Percentiles rank a stretch among this genome's conserved stretches.
Conservation (phyloP, 768 basidiomycete genomes). For the Piloderma croceum region DNA sequence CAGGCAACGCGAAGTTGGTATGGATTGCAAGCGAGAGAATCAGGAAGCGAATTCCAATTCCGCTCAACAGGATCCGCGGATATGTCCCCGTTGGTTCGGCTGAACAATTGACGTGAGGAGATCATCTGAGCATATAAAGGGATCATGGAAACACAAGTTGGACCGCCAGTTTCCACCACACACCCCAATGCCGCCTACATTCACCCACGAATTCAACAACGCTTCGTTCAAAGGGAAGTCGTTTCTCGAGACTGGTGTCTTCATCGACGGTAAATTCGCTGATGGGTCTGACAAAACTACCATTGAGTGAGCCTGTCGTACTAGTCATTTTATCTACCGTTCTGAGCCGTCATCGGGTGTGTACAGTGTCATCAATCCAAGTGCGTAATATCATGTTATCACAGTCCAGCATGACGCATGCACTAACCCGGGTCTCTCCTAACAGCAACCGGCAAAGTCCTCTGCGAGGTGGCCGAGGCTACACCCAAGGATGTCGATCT, state of each 20-base stretch:
- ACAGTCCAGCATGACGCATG: neutral
- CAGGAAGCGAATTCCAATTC: too few species aligned
- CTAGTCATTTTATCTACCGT: neutral
- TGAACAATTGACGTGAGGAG: too few species aligned
- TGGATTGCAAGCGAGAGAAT: too few species aligned
- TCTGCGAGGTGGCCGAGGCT: conserved; percentile 43
- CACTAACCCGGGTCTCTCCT: neutral
- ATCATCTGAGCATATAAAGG: too few species aligned
- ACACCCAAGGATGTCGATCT: conserved; percentile 55
- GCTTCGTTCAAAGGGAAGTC: conserved; percentile 21
- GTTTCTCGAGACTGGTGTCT: conserved; percentile 31
- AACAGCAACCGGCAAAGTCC: conserved; percentile 26
- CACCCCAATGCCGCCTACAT: conserved; percentile 18
- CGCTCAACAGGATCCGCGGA: too few species aligned
- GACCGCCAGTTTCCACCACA: too few species aligned
- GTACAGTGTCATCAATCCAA: conserved; percentile 14
- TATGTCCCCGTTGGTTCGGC: too few species aligned
- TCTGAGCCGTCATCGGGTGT: neutral
- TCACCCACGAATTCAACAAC: conserved; percentile 25
- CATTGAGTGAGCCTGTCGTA: conserved; percentile 8
- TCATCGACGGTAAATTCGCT: conserved; percentile 36
- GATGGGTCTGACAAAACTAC: conserved; percentile 9
- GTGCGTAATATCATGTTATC: conserved; percentile 1
- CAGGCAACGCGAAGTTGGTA: too few species aligned
- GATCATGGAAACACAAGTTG: too few species aligned